Conservation (phyloP, 768 basidiomycete species). For the Hygrophorus russula region DNA sequence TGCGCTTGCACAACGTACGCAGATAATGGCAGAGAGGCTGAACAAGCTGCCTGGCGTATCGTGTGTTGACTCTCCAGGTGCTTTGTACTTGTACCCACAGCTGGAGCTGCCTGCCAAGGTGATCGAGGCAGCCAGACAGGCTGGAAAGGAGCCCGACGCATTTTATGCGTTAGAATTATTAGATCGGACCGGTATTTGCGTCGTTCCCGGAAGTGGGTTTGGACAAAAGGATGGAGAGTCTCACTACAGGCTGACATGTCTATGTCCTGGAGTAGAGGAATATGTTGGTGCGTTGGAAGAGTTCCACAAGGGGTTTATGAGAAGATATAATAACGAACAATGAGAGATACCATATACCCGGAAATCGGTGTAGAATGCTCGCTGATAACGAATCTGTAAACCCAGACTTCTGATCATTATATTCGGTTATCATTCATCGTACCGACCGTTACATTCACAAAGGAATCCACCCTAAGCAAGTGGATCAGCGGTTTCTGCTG, state of each 20-base stretch:
- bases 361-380: background rate
- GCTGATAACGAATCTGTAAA: background rate
- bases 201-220: constrained; percentile 90
- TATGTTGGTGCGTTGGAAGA: constrained; percentile 76
- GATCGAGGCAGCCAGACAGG: constrained; percentile 55
- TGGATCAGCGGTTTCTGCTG: no score
- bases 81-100: constrained; percentile 87
- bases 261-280: constrained; percentile 91
- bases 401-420: no score
- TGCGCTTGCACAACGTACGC: constrained; percentile 59
- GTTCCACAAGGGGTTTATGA: constrained; percentile 24
- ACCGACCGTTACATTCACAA: no score
- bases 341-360: background rate
- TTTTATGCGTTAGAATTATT: constrained; percentile 81
- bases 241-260: constrained; percentile 87
- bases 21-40: constrained; percentile 67
- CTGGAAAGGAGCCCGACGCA: constrained; percentile 76
- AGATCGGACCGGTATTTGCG: constrained; percentile 87
- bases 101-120: constrained; percentile 68
- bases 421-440: no score
- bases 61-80: constrained; percentile 84
- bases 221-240: constrained; percentile 69
- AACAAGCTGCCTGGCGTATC: constrained; percentile 78
- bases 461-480: no score
- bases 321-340: constrained; percentile 16